Conservation (phyloP, 148 eudicot species). For the Rhododendron mucronatum region DNA sequence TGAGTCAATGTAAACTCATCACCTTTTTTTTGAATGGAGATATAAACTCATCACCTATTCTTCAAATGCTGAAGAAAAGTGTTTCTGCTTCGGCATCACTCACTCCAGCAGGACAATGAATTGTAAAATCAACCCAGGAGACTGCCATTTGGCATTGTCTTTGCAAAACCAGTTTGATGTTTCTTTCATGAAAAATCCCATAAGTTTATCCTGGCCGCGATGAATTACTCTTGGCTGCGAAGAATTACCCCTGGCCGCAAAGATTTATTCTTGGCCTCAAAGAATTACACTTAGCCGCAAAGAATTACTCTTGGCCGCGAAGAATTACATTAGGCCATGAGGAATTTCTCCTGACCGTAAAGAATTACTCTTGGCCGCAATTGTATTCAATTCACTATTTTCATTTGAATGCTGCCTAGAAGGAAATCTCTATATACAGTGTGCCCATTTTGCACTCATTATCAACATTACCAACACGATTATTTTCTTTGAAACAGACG, state of each 20-base stretch:
- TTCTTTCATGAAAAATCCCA: not conserved
- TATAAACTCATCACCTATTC: not conserved
- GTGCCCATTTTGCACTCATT: not conserved
- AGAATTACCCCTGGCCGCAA: too few relatives aligned
- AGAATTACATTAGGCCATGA: too few relatives aligned
- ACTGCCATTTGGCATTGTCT: not conserved
- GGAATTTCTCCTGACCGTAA: too few relatives aligned
- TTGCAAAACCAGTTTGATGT: not conserved
- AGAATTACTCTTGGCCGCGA: too few relatives aligned
- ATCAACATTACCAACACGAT: not conserved
- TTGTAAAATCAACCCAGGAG: not conserved
- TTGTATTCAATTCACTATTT: not conserved
- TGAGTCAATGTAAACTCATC: not conserved
- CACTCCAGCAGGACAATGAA: not conserved
- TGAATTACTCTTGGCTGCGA: too few relatives aligned
- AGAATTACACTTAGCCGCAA: too few relatives aligned
- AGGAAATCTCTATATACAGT: not conserved
- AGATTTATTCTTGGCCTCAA: too few relatives aligned
- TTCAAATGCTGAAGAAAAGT: not conserved
- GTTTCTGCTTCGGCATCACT: not conserved
- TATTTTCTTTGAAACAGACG: constrained; percentile 43
- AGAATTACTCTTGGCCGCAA: too few relatives aligned
- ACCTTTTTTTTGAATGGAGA: not conserved
- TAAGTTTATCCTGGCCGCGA: not conserved
- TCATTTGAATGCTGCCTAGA: not conserved